Evolutionary conservation across 192 early-diverging fungal genomes (phyloP), one percentile per base, ranked within the genome.

Genomic region (Helicostylum pulchrum): DNA sequence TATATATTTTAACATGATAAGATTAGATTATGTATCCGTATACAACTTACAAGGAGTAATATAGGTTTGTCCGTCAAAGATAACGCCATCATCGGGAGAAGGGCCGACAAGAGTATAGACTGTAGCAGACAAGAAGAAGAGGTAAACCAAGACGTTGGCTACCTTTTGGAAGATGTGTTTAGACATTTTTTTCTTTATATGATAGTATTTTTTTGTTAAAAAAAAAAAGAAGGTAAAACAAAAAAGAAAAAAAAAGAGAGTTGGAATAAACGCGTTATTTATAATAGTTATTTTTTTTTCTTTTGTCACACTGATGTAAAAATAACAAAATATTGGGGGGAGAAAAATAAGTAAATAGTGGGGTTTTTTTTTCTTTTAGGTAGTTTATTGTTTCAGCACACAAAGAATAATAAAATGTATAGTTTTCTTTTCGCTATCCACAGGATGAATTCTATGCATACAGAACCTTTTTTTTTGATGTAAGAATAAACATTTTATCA

Each of bases 51-150:
- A 70, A 42, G 88, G 86, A 30, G 84, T 86, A 17, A 89, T 76
- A 61, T 84, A 89, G 17, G 87, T 88, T 50, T 65, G 52, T 51
- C 86, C 79, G n/a, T 67, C 51, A 17, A 52, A 59, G 44, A 66
- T 68, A 60, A 76, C 65, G 19, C 57, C 52, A 19, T 61, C 64
- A 52, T 70, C 62, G 46, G 67, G 56, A 61, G 77, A 61, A 50
- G 80, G 79, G 11, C 73, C 77, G 48, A 77, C 74, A 56, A 78
- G 71, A 3, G 70, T 75, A 70, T 82, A 85, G 50, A 88, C 59
- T 58, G 77, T 81, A 31, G 80, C 78, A 17, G 77, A 77, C 46
- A 88, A 52, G 77, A 88, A 82, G 71, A 82, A 83, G 67, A 88
- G 36, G 66, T 83, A 88, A 30, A 84, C 84, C 32, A 85, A 39